Evolutionary conservation across 2,329 filamentous ascomycete genomes (phyloP), one percentile per base, ranked within the genome.

Genomic region (Talaromyces marneffei): DNA sequence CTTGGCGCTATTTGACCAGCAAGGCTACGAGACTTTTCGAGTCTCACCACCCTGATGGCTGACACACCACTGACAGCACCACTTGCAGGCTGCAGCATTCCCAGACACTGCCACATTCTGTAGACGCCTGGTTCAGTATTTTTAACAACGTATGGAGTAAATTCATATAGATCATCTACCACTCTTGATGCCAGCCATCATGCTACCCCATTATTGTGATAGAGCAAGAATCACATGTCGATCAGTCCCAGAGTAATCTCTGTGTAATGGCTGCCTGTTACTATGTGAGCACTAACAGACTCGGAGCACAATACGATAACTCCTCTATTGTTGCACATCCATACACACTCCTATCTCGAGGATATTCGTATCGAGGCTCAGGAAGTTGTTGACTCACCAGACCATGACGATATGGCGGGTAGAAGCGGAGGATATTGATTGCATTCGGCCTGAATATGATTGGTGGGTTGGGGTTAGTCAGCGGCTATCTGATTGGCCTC

Each of bases 401-500:
- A 20, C 14, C 18, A 35, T 35, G 48, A 52, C 48, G 33, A 39
- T 10, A 25, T 25, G 20, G n/a, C 52, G 52, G 33, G 33, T 55
- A 55, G 31, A 16, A 40, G 52, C 33, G 44, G 42, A 37, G 42
- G 27, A 27, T n/a, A 3, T 4, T 53, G 57, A 31, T 59, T 59
- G 9, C 8, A 40, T 42, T 52, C 18, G 14, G n/a, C 33, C 12
- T 4, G 23, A 31, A 16, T 20, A 33, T 16, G n/a, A 59, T 59
- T 42, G 57, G 57, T 33, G n/a, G 48, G 20, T 4, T 12, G 5
- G 3, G 10, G 7, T 29, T 40, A 42, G 25, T 59, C 53, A 59
- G 57, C 57, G 35, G 57, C 44, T 39, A 40, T 53, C 5, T 52
- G 16, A 59, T 53, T 59, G 57, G 57, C 57, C 57, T 59, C 57